These are phyloP conservation scores for Linum usitatissimum DNA, from an alignment of 345 rosid species.

Conservation along the genomic window DNA sequence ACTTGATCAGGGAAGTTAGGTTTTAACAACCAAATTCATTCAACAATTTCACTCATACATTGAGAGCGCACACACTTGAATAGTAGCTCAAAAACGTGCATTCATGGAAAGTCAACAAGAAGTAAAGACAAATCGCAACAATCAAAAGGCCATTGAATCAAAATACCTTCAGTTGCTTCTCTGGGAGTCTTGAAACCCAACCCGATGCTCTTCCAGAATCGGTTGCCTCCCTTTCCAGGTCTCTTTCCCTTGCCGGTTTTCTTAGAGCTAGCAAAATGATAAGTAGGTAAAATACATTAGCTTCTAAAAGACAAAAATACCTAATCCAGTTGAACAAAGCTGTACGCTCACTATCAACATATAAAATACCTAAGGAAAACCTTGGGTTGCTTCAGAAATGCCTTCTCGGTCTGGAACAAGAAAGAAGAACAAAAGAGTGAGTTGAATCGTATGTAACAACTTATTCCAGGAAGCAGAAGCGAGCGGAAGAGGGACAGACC, in stretches of 20 bases:
- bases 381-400: slow-evolving; percentile 8
- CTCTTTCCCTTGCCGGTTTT: slow-evolving; percentile 2
- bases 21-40: too few relatives aligned
- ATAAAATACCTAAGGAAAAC: not conserved
- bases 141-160: too few relatives aligned
- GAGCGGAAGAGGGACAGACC: not conserved
- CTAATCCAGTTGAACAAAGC: not conserved
- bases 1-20: too few relatives aligned
- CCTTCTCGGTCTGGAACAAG: slow-evolving; percentile 7
- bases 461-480: not conserved
- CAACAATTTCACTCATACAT: too few relatives aligned
- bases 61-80: too few relatives aligned
- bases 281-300: too few relatives aligned
- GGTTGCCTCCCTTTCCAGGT: slow-evolving; percentile 8
- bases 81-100: too few relatives aligned
- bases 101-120: too few relatives aligned
- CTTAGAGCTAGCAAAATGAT: slow-evolving; percentile 1
- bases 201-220: slow-evolving; percentile 2
- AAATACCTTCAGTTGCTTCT: slow-evolving; percentile 3
- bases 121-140: too few relatives aligned
- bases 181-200: slow-evolving; percentile 10
- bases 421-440: not conserved
- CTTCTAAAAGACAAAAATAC: not conserved
- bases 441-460: not conserved
- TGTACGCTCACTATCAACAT: too few relatives aligned